Percentiles rank a stretch among this genome's conserved stretches.
phyloP scores from a whole-genome alignment of 2,329 filamentous ascomycete species.

The Malbranchea zuffiana region DNA sequence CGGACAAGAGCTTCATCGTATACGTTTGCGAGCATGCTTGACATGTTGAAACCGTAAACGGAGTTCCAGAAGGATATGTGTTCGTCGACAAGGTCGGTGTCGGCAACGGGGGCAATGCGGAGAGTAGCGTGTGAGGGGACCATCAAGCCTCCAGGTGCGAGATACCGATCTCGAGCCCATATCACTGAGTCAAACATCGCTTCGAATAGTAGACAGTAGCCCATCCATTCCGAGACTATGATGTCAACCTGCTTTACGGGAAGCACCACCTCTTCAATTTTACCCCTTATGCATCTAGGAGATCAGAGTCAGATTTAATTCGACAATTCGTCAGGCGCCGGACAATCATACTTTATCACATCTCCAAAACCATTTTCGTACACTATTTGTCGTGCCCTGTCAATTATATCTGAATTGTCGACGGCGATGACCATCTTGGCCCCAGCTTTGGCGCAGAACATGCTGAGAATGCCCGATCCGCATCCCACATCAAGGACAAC shows the following conservation, averaged over 20 bases:
- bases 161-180: constrained; percentile 75
- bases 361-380: constrained; percentile 66
- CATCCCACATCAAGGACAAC: constrained; percentile 86
- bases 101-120: constrained; percentile 68
- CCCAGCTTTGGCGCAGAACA: constrained; percentile 88
- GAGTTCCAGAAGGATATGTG: constrained; percentile 78
- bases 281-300: constrained; percentile 58
- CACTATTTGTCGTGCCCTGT: constrained; percentile 74
- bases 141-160: constrained; percentile 68
- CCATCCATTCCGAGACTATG: constrained; percentile 98
- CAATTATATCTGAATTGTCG: constrained; percentile 82
- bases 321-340: neutral
- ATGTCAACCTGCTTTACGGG: constrained; percentile 78
- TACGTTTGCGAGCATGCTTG: constrained; percentile 72
- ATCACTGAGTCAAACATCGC: constrained; percentile 92
- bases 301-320: constrained; percentile 8
- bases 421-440: constrained; percentile 80
- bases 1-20: constrained; percentile 73
- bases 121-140: constrained; percentile 78
- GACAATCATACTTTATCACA: constrained; percentile 50
- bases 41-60: constrained; percentile 93
- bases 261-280: constrained; percentile 74
- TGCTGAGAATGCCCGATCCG: constrained; percentile 72
- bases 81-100: constrained; percentile 65
- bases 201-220: constrained; percentile 85